A percentile compares a stretch with the other conserved stretches of the same genome.
These are phyloP conservation scores for Spergularia marina DNA, from an alignment of 148 eudicot genomes.

Conservation along the genomic window DNA sequence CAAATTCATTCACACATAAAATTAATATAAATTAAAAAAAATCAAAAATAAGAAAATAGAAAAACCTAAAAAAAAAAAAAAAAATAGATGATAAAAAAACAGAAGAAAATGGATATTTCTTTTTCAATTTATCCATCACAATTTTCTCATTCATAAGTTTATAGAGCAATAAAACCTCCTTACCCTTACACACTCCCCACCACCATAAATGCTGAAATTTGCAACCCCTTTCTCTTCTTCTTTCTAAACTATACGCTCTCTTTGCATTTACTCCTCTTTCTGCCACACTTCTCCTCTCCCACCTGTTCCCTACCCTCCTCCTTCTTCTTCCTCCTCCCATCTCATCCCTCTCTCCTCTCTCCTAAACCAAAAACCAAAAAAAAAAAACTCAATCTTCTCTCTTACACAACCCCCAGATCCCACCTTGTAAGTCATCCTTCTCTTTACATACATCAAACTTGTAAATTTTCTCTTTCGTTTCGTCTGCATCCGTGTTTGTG, in stretches of 20 bases:
- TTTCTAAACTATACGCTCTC: slow-evolving; percentile 14
- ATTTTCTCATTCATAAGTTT: background rate
- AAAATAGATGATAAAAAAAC: background rate
- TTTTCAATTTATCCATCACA: background rate
- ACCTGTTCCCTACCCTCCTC: slow-evolving; percentile 20
- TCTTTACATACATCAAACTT: background rate
- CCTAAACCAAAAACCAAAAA: no score
- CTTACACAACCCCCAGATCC: background rate
- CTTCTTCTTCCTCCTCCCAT: background rate
- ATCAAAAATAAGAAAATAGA: background rate
- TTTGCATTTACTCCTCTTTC: slow-evolving; percentile 44
- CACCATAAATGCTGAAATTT: slow-evolving; percentile 37
- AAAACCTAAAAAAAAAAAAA: background rate
- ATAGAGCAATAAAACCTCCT: slow-evolving; percentile 17
- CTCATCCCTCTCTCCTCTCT: background rate
- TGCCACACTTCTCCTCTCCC: slow-evolving; percentile 25
- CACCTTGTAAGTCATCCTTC: background rate
- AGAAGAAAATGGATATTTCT: slow-evolving; percentile 6
- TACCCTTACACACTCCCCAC: slow-evolving; percentile 25
- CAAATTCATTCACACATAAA: background rate
- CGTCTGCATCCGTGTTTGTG: no score
- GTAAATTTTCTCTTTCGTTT: no score
- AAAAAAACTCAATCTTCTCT: background rate
- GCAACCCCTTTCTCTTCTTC: slow-evolving; percentile 29
- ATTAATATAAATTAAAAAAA: background rate